Evolutionary conservation across 805 yeast genomes (phyloP), one percentile per base, ranked within the genome.

Genomic region (Blastobotrys peoriensis): DNA sequence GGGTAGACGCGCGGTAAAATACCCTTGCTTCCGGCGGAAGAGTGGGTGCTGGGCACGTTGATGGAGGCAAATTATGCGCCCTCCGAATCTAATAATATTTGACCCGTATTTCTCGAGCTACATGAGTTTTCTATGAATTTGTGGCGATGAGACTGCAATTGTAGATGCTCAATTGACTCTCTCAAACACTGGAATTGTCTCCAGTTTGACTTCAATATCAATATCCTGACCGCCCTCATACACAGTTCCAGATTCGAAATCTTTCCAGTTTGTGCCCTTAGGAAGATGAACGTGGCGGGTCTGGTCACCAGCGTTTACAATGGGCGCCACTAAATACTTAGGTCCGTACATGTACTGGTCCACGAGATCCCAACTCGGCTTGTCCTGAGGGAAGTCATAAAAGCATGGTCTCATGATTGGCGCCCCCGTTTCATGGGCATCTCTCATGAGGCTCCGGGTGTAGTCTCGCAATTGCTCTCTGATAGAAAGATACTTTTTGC

Each of bases 341-440:
- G 16, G 9, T 25, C 54, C 54, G 28, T 46, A 50, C 42, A 50
- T 36, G 33, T 48, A 50, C 38, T 50, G 49, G 34, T 48, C 51
- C 23, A 45, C 50, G 30, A 43, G 35, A 20, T 48, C 48, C 54
- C 54, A 50, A 28, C 37, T 13, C 15, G 34, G 15, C 5, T 20
- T 23, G 39, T 48, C 53, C 5, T 45, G 21, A 2, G 53, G 52
- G 33, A 46, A 50, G 23, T 49, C 51, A 28, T 46, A 50, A 33
- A 49, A 49, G 23, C 47, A 43, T n/a, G 54, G 41, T 5, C 53
- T 27, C 30, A 49, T 50, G 4, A 50, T 47, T 13, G 54, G 52
- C 4, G 50, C 36, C 4, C 54, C 52, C 6, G 17, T 39, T 36
- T 46, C 45, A 23, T 49, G 50, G n/a, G 54, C 49, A 18, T 41